Evolutionary conservation across 768 basidiomycete genomes (phyloP).

Genomic region (Plicaturopsis crispa): DNA sequence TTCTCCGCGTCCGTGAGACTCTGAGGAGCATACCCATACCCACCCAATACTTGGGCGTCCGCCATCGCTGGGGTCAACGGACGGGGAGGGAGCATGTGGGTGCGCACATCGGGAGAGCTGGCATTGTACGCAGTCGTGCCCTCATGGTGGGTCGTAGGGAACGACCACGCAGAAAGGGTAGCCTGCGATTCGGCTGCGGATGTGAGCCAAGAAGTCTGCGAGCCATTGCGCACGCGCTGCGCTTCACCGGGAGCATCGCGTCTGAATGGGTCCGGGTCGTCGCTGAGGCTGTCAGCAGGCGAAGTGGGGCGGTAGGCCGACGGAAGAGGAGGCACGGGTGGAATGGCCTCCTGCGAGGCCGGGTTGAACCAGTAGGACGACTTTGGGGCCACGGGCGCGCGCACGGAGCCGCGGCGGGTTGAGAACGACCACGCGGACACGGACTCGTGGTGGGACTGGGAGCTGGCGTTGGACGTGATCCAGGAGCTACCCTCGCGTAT

Average conservation of each 20-base stretch:
- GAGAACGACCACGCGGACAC: conserved; percentile 70
- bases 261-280: conserved; percentile 59
- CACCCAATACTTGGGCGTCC: conserved; percentile 57
- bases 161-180: conserved; percentile 63
- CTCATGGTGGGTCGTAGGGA: conserved; percentile 40
- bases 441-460: conserved; percentile 47
- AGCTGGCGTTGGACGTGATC: conserved; percentile 61
- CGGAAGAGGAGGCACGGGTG: conserved; percentile 54
- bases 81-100: conserved; percentile 32
- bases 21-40: conserved; percentile 53
- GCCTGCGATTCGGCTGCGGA: conserved; percentile 51
- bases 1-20: conserved; percentile 45
- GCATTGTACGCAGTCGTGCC: conserved; percentile 22
- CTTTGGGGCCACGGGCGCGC: conserved; percentile 25
- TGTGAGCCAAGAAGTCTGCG: conserved; percentile 71
- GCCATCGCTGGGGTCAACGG: conserved; percentile 47
- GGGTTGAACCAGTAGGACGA: conserved; percentile 60
- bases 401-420: conserved; percentile 36
- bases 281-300: conserved; percentile 27
- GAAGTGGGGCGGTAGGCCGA: conserved; percentile 47
- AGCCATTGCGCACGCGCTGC: conserved; percentile 42
- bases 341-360: conserved; percentile 28
- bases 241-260: conserved; percentile 38
- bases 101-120: conserved; percentile 34
- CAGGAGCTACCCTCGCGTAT: conserved; percentile 75